phyloP scores from a whole-genome alignment of 352 stramenopile species.

The Globisporangium camurandrum region DNA sequence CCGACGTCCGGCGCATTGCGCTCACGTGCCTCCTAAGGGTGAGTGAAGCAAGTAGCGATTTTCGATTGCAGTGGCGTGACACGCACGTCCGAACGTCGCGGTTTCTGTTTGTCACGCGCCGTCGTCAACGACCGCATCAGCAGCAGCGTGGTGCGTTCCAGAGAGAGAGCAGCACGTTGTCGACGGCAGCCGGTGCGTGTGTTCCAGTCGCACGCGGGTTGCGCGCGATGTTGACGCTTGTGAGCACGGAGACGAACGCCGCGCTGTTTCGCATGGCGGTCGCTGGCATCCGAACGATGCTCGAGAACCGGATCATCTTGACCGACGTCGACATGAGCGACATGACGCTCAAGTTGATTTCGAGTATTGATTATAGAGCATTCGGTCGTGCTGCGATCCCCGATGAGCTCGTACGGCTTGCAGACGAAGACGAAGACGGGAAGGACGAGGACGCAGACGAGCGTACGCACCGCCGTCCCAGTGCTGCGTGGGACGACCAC shows the following conservation, averaged over 20 bases:
- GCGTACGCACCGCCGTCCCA: not conserved
- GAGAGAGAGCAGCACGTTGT: constrained; percentile 33
- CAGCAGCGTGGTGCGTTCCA: no score
- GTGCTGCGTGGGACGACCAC: not conserved
- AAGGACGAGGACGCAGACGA: constrained; percentile 11
- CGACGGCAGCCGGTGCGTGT: constrained; percentile 33
- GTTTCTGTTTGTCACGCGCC: constrained; percentile 52
- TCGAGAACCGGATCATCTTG: constrained; percentile 74
- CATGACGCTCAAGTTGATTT: constrained; percentile 66
- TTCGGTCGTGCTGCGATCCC: constrained; percentile 72
- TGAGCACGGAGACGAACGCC: constrained; percentile 63
- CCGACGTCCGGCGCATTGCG: constrained; percentile 47
- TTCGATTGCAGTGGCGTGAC: constrained; percentile 62
- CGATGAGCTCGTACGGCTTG: constrained; percentile 36
- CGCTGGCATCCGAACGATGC: constrained; percentile 56
- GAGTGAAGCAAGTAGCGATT: constrained; percentile 57
- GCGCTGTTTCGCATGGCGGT: constrained; percentile 73
- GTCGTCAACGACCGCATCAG: no score
- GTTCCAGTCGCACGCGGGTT: constrained; percentile 55
- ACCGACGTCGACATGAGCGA: constrained; percentile 83
- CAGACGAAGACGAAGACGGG: constrained; percentile 12
- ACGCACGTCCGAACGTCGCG: constrained; percentile 57
- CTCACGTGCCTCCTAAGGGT: constrained; percentile 63
- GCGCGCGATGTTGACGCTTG: constrained; percentile 61
- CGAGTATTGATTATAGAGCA: constrained; percentile 74